phyloP scores from a whole-genome alignment of 345 rosid species.

The Raphanus raphanistrum region DNA sequence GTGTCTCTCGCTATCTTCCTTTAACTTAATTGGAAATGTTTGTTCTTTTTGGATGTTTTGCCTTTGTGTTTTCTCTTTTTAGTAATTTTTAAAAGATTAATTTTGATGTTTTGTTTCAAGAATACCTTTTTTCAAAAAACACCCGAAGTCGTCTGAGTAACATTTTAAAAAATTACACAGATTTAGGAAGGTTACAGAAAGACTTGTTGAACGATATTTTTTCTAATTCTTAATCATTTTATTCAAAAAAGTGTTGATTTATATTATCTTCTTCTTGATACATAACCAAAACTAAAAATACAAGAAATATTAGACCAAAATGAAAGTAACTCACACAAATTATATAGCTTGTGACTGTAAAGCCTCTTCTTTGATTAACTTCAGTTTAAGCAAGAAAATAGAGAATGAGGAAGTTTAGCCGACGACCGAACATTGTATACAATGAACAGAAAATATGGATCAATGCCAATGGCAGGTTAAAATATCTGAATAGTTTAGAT shows the following conservation, averaged over 20 bases:
- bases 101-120: not conserved
- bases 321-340: not conserved
- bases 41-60: conserved; percentile 27
- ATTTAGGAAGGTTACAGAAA: not conserved
- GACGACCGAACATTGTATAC: not conserved
- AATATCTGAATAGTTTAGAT: not conserved
- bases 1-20: conserved; percentile 43
- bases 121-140: not conserved
- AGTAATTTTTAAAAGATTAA: not conserved
- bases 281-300: not conserved
- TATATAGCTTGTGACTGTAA: not conserved
- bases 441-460: not conserved
- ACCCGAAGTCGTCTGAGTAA: not conserved
- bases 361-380: not conserved
- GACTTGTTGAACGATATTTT: not conserved
- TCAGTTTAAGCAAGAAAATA: not conserved
- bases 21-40: conserved; percentile 44
- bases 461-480: not conserved
- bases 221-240: not conserved
- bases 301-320: not conserved
- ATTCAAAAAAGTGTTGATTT: not conserved
- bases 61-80: conserved; percentile 14
- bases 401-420: not conserved
- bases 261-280: not conserved
- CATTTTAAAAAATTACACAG: not conserved